These are phyloP conservation scores for Fonsecaea pugnacius DNA, from an alignment of 2,329 filamentous ascomycete species.

Conservation along the genomic window DNA sequence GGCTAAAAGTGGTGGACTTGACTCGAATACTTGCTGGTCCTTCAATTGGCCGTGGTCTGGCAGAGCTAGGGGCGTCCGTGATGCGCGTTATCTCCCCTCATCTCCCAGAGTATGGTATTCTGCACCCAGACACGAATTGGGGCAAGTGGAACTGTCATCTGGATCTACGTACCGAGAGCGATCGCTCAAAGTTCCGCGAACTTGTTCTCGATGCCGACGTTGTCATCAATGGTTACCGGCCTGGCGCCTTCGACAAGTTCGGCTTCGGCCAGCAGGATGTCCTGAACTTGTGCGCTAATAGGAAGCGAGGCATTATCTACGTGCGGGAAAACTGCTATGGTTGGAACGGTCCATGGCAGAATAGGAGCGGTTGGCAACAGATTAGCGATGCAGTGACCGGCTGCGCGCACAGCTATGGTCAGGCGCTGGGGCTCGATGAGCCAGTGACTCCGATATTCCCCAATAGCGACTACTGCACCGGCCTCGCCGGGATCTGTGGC, in stretches of 20 bases:
- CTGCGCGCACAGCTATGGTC: slow-evolving; percentile 39
- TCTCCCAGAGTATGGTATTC: slow-evolving; percentile 40
- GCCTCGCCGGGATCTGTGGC: slow-evolving; percentile 71
- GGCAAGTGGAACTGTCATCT: slow-evolving; percentile 70
- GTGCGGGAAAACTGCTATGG: slow-evolving; percentile 58
- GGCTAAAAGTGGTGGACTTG: no score
- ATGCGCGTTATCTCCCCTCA: no score
- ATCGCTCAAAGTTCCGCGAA: slow-evolving; percentile 46
- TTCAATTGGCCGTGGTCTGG: no score
- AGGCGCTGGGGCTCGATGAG: slow-evolving; percentile 40
- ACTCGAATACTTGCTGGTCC: no score
- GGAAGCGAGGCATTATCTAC: slow-evolving; percentile 53
- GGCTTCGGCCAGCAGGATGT: slow-evolving; percentile 59
- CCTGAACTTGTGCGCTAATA: slow-evolving; percentile 45
- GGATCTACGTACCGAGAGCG: slow-evolving; percentile 51
- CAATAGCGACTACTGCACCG: slow-evolving; percentile 68
- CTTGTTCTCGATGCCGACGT: slow-evolving; percentile 57
- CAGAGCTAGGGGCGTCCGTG: no score
- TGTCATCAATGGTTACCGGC: slow-evolving; percentile 59
- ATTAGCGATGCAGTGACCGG: slow-evolving; percentile 48
- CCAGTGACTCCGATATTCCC: slow-evolving; percentile 54
- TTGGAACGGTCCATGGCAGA: slow-evolving; percentile 50
- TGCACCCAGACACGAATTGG: slow-evolving; percentile 74
- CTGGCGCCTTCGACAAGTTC: slow-evolving; percentile 56
- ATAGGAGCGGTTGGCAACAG: slow-evolving; percentile 57